phyloP scores from a whole-genome alignment of 2,329 filamentous ascomycete species.

The Diaporthe australafricana region DNA sequence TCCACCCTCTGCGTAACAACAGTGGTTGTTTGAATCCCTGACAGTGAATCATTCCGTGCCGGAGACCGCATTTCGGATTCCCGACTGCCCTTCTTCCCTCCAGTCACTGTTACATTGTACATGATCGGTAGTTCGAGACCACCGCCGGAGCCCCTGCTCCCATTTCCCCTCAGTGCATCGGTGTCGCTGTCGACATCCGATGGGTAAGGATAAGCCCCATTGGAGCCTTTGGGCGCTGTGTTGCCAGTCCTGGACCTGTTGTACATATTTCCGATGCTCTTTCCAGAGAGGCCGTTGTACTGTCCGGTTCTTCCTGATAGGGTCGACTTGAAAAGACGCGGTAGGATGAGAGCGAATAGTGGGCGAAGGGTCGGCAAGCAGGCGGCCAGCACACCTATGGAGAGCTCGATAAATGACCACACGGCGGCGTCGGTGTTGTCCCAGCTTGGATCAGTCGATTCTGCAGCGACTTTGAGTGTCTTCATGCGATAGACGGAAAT shows the following conservation, averaged over 20 bases:
- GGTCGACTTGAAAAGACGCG: constrained; percentile 39
- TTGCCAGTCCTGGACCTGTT: constrained; percentile 20
- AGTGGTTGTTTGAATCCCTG: constrained; percentile 41
- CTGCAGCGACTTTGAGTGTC: constrained; percentile 42
- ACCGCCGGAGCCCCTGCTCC: neutral
- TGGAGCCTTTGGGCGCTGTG: neutral
- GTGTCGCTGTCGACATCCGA: constrained; percentile 31
- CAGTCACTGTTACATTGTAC: constrained; percentile 38
- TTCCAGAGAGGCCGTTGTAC: constrained; percentile 13
- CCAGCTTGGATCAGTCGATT: constrained; percentile 41
- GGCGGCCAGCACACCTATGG: constrained; percentile 43
- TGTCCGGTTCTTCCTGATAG: constrained; percentile 2
- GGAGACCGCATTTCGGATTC: neutral
- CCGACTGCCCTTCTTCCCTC: constrained; percentile 18
- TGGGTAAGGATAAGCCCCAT: neutral
- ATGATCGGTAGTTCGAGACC: constrained; percentile 26
- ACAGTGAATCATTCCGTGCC: neutral
- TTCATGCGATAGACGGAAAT: constrained; percentile 44
- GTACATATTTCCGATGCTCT: constrained; percentile 10
- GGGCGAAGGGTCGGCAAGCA: constrained; percentile 46
- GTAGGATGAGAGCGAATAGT: constrained; percentile 40
- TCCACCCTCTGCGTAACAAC: constrained; percentile 41
- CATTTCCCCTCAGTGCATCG: constrained; percentile 11
- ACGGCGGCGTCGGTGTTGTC: constrained; percentile 45
- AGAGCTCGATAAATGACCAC: constrained; percentile 47